Base-by-base conservation (phyloP, 805 yeast species). In the Myxozyma geophila region DNA sequence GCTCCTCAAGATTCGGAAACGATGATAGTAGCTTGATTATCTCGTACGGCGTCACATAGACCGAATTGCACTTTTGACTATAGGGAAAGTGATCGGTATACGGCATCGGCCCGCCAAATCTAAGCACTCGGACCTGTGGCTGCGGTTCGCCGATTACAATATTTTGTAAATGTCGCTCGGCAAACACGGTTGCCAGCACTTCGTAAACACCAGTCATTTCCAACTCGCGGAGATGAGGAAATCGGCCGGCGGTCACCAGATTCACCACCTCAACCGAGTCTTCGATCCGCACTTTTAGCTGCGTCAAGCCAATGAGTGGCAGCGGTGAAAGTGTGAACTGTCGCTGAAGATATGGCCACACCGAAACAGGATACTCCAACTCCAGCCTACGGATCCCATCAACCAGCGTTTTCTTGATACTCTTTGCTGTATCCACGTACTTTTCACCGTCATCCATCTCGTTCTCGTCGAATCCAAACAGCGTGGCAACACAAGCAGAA, bases 61-160 rank as follows among this genome's bases (percentile, higher is more conserved):
- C 28, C 2, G 57, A 54, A 15, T 28, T 41, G 40, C 57, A 54
- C 43, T 54, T 54, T 49, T 54, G 57, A 15, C 40, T 54, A 15
- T 54, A 54, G 10, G 57, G 57, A 33, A 54, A 54, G 41, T 54
- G 57, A 28, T 54, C 28, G 1, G 49, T 54, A 41, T 54, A 54
- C 28, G 57, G 57, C 37, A 23, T 33, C 36, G 57, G 57, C 7
- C 57, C 57, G 13, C 57, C 57, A 23, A 54, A 54, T 54, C 49
- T 41, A 1, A 54, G 57, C 19, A 54, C 23, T 41, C 28, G 10
- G 12, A 54, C 21, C 15, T 41, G 57, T 13, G 39, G 46, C 17
- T 54, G 57, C 7, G 48, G 48, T 5, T 17, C 12, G n/a, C 33
- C 33, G n/a, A 43, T 49, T 6, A 6, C 40, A 6, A 54, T 28